Conservation (phyloP, 495 filamentous ascomycete genomes). For the Amniculicola lignicola region DNA sequence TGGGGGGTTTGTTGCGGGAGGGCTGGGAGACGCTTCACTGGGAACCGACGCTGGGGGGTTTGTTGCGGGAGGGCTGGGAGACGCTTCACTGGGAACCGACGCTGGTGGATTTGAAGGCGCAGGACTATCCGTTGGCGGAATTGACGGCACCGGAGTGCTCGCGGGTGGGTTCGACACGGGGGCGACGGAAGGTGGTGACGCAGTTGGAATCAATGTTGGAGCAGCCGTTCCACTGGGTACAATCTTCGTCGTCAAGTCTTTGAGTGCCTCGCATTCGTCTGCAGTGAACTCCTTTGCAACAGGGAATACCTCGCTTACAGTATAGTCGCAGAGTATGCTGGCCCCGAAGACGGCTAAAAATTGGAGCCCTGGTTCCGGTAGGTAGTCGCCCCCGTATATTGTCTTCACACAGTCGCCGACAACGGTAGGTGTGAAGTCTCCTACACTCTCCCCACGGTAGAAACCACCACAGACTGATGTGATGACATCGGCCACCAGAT, state of each 20-base stretch:
- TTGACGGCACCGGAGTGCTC: neutral
- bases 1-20: neutral
- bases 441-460: slow-evolving; percentile 15
- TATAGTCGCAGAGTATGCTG: slow-evolving; percentile 27
- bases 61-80: slow-evolving; percentile 5
- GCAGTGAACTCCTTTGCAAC: slow-evolving; percentile 19
- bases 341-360: slow-evolving; percentile 25
- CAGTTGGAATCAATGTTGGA: neutral
- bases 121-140: neutral
- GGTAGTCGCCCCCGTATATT: slow-evolving; percentile 16
- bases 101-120: neutral
- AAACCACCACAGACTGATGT: slow-evolving; percentile 22
- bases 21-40: neutral
- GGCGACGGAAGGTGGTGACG: neutral
- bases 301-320: slow-evolving; percentile 17
- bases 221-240: slow-evolving; percentile 9
- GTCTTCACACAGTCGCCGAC: slow-evolving; percentile 23
- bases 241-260: slow-evolving; percentile 15
- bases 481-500: slow-evolving; percentile 24
- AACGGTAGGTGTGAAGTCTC: slow-evolving; percentile 10
- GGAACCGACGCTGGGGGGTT: neutral
- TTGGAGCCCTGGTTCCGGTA: slow-evolving; percentile 11
- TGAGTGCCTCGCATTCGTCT: slow-evolving; percentile 20
- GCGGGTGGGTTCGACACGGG: neutral
- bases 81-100: neutral